phyloP scores from a whole-genome alignment of 139 green algal species.

The Tetradesmus lagerheimii region DNA sequence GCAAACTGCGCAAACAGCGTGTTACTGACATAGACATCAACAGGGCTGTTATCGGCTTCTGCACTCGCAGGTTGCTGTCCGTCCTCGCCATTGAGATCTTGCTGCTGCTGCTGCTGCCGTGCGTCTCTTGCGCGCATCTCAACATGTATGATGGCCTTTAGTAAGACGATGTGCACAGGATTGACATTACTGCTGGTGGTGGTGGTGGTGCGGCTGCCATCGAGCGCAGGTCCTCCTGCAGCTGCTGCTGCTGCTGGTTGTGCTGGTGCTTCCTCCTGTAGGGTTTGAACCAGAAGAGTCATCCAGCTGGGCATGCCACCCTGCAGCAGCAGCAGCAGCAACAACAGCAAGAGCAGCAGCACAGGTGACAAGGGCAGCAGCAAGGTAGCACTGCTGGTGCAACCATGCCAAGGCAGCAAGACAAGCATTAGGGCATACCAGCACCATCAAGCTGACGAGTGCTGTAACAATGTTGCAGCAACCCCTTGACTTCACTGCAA shows the following conservation, averaged over 20 bases:
- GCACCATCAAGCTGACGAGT: background rate
- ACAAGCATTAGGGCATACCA: no score
- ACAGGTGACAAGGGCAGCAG: background rate
- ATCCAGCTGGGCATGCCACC: constrained; percentile 29
- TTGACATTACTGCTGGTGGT: background rate
- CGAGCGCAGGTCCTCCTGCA: background rate
- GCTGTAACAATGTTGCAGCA: background rate
- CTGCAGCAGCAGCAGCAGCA: background rate
- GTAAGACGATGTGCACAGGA: background rate
- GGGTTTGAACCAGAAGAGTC: background rate
- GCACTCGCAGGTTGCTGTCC: background rate
- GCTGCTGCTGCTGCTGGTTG: background rate
- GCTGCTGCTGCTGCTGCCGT: constrained; percentile 5
- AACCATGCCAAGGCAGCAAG: no score
- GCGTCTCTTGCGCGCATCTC: background rate
- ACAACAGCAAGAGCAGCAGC: background rate
- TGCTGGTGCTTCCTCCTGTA: background rate
- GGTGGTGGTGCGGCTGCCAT: background rate
- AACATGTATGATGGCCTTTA: constrained; percentile 26
- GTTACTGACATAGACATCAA: constrained; percentile 21
- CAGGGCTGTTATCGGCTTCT: background rate
- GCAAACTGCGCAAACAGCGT: constrained; percentile 14
- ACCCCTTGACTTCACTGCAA: no score
- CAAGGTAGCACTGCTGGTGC: background rate
- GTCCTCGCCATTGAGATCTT: background rate